Evolutionary conservation across 306 rosid species (phyloP).

Genomic region (Coriaria nepalensis): DNA sequence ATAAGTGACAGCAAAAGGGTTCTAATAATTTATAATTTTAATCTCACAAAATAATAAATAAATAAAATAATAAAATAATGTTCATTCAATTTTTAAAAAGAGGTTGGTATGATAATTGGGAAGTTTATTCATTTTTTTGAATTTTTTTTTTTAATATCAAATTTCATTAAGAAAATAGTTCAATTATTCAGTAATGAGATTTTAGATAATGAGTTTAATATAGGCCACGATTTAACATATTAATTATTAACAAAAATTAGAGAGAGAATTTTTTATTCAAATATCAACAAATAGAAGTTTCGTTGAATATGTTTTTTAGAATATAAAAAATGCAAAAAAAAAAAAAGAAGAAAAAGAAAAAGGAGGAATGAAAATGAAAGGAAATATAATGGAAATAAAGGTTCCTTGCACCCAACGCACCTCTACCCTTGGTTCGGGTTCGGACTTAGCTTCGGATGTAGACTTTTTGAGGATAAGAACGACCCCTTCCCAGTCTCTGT

Average conservation of each 20-base stretch:
- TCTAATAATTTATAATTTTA: neutral
- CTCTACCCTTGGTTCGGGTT: conserved; percentile 22
- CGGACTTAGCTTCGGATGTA: conserved; percentile 16
- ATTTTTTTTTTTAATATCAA: too few relatives aligned
- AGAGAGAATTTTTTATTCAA: neutral
- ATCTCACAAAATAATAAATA: neutral
- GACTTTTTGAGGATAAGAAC: conserved; percentile 93
- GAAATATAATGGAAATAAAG: conserved; percentile 52
- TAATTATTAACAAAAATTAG: neutral
- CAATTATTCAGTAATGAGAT: too few relatives aligned
- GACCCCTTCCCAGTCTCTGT: conserved; percentile 19
- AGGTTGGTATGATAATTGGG: too few relatives aligned
- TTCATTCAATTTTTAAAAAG: too few relatives aligned
- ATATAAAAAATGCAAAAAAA: neutral
- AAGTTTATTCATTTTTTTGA: too few relatives aligned
- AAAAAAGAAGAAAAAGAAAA: conserved; percentile 10
- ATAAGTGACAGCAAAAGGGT: conserved; percentile 15
- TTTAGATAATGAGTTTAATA: too few relatives aligned
- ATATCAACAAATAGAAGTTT: too few relatives aligned
- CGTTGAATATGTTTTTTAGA: too few relatives aligned
- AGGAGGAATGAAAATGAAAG: conserved; percentile 51
- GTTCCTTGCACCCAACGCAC: conserved; percentile 80
- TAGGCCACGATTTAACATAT: too few relatives aligned
- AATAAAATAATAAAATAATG: neutral
- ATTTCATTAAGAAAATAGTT: too few relatives aligned